phyloP scores from a whole-genome alignment of 192 early-diverging fungal genomes.

The Umbelopsis vinacea region DNA sequence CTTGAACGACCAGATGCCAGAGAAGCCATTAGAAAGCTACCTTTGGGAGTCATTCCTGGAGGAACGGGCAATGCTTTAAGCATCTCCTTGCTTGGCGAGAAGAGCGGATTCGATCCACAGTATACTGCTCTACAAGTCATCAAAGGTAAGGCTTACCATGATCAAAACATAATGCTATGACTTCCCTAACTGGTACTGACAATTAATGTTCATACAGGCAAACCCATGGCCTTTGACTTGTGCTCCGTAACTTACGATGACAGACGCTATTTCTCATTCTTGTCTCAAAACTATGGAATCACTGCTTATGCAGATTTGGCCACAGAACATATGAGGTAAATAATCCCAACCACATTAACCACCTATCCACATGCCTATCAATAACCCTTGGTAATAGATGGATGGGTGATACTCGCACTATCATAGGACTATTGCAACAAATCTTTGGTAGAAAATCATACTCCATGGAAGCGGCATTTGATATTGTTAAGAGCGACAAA shows the following conservation, averaged over 20 bases:
- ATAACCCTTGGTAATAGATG: conserved; percentile 32
- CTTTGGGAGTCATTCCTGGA: conserved; percentile 67
- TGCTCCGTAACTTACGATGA: conserved; percentile 58
- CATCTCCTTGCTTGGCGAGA: conserved; percentile 53
- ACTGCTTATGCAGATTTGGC: conserved; percentile 61
- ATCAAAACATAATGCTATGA: not conserved
- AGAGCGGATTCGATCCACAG: conserved; percentile 39
- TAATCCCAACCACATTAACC: not conserved
- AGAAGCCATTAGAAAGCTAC: conserved; percentile 52
- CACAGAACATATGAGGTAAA: conserved; percentile 54
- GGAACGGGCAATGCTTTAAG: conserved; percentile 63
- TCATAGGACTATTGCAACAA: conserved; percentile 46
- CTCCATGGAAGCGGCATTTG: conserved; percentile 44
- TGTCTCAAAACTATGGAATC: conserved; percentile 59
- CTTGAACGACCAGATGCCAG: conserved; percentile 70
- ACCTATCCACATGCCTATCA: not conserved
- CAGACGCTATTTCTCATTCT: conserved; percentile 54
- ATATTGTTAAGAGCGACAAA: conserved; percentile 48
- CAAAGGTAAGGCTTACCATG: conserved; percentile 35
- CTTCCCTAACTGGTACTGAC: not conserved
- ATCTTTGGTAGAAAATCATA: conserved; percentile 47
- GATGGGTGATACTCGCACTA: conserved; percentile 59
- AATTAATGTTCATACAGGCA: conserved; percentile 32
- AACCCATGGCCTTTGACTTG: conserved; percentile 54
- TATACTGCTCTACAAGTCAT: conserved; percentile 44